Evolutionary conservation across 305 asterid genomes (phyloP).

Genomic region (Rubia peregrina): DNA sequence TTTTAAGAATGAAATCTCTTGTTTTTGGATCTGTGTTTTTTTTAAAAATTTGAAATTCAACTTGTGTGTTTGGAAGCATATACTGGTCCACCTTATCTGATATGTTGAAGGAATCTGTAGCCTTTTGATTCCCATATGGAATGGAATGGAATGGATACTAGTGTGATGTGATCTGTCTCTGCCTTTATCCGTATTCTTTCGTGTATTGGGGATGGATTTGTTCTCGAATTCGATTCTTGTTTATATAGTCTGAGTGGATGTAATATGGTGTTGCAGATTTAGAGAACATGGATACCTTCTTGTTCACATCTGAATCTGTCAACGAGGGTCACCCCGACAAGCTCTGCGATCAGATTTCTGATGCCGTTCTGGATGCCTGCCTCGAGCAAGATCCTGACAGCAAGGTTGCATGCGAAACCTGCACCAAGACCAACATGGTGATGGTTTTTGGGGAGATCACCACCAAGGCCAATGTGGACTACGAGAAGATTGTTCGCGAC

Average conservation of each 20-base stretch:
- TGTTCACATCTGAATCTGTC: constrained; percentile 49
- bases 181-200: background rate
- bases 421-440: constrained; percentile 50
- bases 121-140: background rate
- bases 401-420: constrained; percentile 49
- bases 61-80: background rate
- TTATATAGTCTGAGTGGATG: background rate
- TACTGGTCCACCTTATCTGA: constrained; percentile 5
- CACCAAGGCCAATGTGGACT: constrained; percentile 41
- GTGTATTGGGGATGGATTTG: background rate
- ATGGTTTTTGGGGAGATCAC: constrained; percentile 55
- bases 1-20: background rate
- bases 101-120: background rate
- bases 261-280: constrained; percentile 15
- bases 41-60: background rate
- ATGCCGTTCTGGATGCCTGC: constrained; percentile 49
- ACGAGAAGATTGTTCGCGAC: constrained; percentile 44
- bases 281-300: constrained; percentile 39
- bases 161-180: background rate
- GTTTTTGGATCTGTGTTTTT: constrained; percentile 1
- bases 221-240: background rate
- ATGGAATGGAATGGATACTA: background rate
- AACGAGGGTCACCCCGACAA: constrained; percentile 55
- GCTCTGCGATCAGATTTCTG: constrained; percentile 51
- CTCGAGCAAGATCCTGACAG: constrained; percentile 48